Evolutionary conservation across 2,329 filamentous ascomycete genomes (phyloP).

Genomic region (Diplodia intermedia): DNA sequence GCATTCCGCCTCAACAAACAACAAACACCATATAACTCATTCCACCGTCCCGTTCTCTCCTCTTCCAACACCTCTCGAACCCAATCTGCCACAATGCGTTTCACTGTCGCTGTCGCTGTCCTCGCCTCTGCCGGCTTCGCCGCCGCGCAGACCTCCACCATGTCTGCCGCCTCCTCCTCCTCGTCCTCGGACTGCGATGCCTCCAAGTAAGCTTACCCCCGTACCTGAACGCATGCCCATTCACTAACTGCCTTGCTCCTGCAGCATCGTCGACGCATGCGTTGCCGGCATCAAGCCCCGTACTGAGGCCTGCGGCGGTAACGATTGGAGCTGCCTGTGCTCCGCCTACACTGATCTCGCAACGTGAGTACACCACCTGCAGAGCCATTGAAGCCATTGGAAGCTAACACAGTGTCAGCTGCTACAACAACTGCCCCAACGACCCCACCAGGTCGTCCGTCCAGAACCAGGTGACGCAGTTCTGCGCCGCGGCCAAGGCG

Average conservation of each 20-base stretch:
- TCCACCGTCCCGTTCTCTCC: background rate
- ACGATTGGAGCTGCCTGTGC: conserved; percentile 66
- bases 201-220: conserved; percentile 47
- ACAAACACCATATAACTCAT: background rate
- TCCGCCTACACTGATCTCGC: conserved; percentile 60
- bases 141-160: conserved; percentile 32
- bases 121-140: conserved; percentile 33
- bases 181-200: conserved; percentile 40
- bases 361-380: conserved; percentile 49
- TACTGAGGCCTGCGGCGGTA: conserved; percentile 53
- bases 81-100: conserved; percentile 28
- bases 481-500: conserved; percentile 53
- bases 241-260: background rate
- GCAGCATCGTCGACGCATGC: conserved; percentile 61
- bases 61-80: background rate
- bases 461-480: conserved; percentile 46
- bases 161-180: background rate
- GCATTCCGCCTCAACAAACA: background rate
- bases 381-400: background rate
- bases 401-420: conserved; percentile 47
- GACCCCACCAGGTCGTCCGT: conserved; percentile 47
- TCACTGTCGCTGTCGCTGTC: conserved; percentile 24
- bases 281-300: conserved; percentile 50
- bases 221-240: background rate
- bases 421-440: conserved; percentile 70